A percentile compares a stretch with the other conserved stretches of the same genome.
phyloP scores from a whole-genome alignment of 495 filamentous ascomycete genomes.

The Penicillium cinerascens region DNA sequence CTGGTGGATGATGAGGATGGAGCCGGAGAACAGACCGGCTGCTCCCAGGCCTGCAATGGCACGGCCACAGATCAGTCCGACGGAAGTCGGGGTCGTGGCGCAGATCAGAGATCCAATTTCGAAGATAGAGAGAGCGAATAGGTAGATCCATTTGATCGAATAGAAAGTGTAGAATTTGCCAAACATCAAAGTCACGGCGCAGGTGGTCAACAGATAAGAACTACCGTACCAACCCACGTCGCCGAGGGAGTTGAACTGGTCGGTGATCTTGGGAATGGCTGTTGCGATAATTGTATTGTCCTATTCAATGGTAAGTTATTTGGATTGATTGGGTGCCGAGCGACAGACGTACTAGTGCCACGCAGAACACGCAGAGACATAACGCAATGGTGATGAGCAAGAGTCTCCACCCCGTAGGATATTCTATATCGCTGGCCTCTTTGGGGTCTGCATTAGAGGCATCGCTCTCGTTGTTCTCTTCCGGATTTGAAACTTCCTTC shows the following conservation, averaged over 20 bases:
- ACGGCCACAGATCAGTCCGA: slow-evolving; percentile 76
- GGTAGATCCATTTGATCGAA: slow-evolving; percentile 68
- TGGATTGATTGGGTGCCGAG: neutral
- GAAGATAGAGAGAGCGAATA: slow-evolving; percentile 70
- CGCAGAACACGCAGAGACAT: slow-evolving; percentile 60
- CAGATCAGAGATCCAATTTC: slow-evolving; percentile 86
- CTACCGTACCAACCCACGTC: slow-evolving; percentile 84
- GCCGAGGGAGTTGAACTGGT: slow-evolving; percentile 67
- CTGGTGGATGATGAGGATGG: slow-evolving; percentile 73
- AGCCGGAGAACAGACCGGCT: slow-evolving; percentile 80
- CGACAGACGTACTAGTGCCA: slow-evolving; percentile 53
- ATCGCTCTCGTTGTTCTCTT: slow-evolving; percentile 5
- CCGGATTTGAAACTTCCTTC: slow-evolving; percentile 5
- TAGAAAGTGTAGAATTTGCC: slow-evolving; percentile 81
- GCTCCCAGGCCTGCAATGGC: slow-evolving; percentile 82
- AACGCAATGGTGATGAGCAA: slow-evolving; percentile 57
- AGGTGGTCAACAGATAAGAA: slow-evolving; percentile 67
- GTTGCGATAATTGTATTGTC: slow-evolving; percentile 82
- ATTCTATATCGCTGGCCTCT: slow-evolving; percentile 41
- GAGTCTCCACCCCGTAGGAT: slow-evolving; percentile 50
- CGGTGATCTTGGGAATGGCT: slow-evolving; percentile 79
- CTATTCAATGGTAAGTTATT: slow-evolving; percentile 17
- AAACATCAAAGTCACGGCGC: slow-evolving; percentile 66
- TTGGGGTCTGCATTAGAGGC: slow-evolving; percentile 24
- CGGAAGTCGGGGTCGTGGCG: slow-evolving; percentile 69